A percentile compares a stretch with the other conserved stretches of the same genome.
Conservation (phyloP, 1,139 yeast species). For the Eremothecium sinecaudum region DNA sequence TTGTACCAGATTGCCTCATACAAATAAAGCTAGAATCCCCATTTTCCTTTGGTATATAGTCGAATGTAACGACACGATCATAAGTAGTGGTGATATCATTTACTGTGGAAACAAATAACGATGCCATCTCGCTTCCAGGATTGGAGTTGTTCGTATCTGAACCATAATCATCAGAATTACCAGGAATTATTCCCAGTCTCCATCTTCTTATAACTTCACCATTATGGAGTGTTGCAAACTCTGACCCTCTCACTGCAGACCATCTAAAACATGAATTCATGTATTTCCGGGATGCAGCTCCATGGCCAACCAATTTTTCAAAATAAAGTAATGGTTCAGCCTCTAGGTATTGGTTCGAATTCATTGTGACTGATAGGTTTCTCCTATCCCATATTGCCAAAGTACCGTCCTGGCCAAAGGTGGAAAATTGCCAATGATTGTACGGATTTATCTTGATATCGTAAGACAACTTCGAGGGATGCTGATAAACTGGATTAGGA, state of each 20-base stretch:
- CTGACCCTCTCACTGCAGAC: constrained; percentile 59
- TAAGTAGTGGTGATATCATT: constrained; percentile 66
- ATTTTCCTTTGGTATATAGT: constrained; percentile 56
- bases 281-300: constrained; percentile 51
- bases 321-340: constrained; percentile 56
- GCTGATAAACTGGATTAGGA: constrained; percentile 61
- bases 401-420: constrained; percentile 77
- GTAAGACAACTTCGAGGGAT: constrained; percentile 65
- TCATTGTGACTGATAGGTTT: constrained; percentile 35
- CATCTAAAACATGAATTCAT: constrained; percentile 61
- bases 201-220: constrained; percentile 75
- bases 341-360: constrained; percentile 18
- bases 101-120: constrained; percentile 67
- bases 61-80: constrained; percentile 78
- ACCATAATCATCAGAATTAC: constrained; percentile 18
- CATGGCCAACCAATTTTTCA: constrained; percentile 48
- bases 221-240: constrained; percentile 69
- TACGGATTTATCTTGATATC: constrained; percentile 65
- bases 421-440: constrained; percentile 54
- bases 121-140: constrained; percentile 32
- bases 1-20: constrained; percentile 83
- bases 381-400: constrained; percentile 84
- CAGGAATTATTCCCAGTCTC: constrained; percentile 52
- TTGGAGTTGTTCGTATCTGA: constrained; percentile 7
- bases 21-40: constrained; percentile 51